Evolutionary conservation across 805 yeast genomes (phyloP), one percentile per base, ranked within the genome.

Genomic region (Metschnikowia proteae): DNA sequence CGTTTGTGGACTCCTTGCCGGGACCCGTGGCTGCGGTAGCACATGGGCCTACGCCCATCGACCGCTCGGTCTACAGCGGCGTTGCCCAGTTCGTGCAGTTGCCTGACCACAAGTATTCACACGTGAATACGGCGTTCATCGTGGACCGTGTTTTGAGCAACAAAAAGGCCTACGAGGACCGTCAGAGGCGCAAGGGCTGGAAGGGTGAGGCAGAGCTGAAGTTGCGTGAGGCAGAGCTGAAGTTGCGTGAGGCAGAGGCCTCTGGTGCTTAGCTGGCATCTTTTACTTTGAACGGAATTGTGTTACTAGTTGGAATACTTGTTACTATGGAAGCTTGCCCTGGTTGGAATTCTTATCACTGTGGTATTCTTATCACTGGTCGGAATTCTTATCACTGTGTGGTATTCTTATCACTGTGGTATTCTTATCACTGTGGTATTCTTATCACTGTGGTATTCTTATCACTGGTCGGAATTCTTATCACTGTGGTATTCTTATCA

Each of bases 181-280:
- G 99, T 61, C 98, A 94, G 68, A 74, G 80, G 47, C 82, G 83
- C 52, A 92, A 94, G 69, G 96, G 96, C 3, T 83, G 89, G 81
- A 87, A 88, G 68, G 71, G 83, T 22, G 84, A 78, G 56, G 58
- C 57, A 8, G 78, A 73, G 52, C 52, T 47, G 47, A 55, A 59
- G 47, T 52, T 73, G n/a, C 53, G 58, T 46, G 59, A 57, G 6
- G 43, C 43, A 4, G 43, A 39, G 5, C 52, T 47, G 47, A 55
- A 59, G 47, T 52, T 73, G n/a, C 53, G 58, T 46, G 59, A 57
- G 6, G 43, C 43, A 4, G 43, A 39, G 5, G 34, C 17, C 4
- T 4, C 23, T 5, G 3, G 6, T 31, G 33, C 13, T 5, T 31
- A 11, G 33, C 13, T 7, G 17, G 17, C 17, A 17, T 17, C 17